These are phyloP conservation scores for Myxozyma nipponensis DNA, from an alignment of 805 yeast species.

Conservation along the genomic window DNA sequence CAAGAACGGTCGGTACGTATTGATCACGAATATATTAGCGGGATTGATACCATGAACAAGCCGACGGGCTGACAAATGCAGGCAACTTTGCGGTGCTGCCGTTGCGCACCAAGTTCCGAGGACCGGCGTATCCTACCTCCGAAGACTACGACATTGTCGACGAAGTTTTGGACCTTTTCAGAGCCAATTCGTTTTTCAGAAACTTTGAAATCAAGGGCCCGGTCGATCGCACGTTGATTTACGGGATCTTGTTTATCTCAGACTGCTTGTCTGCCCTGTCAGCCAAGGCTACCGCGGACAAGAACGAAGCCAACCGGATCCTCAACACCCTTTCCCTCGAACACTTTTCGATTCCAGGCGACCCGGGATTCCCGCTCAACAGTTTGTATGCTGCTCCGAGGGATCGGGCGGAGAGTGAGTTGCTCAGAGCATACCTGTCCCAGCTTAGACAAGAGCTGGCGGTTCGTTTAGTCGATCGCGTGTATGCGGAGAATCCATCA, in stretches of 20 bases:
- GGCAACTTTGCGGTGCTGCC: slow-evolving; percentile 82
- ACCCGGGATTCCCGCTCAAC: slow-evolving; percentile 88
- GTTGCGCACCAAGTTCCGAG: slow-evolving; percentile 75
- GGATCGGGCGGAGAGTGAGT: slow-evolving; percentile 69
- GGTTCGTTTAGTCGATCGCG: slow-evolving; percentile 66
- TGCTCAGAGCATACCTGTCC: slow-evolving; percentile 73
- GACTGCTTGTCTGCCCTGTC: slow-evolving; percentile 72
- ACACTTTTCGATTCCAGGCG: slow-evolving; percentile 89
- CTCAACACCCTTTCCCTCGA: slow-evolving; percentile 84
- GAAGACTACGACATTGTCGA: slow-evolving; percentile 84
- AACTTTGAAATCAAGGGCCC: slow-evolving; percentile 96
- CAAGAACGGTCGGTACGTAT: slow-evolving; percentile 30
- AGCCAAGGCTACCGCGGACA: slow-evolving; percentile 38
- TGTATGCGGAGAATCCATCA: slow-evolving; percentile 50
- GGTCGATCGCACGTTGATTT: slow-evolving; percentile 86
- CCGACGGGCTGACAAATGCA: slow-evolving; percentile 36
- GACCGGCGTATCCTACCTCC: slow-evolving; percentile 81
- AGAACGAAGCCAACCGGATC: slow-evolving; percentile 41
- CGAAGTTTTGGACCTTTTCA: slow-evolving; percentile 82
- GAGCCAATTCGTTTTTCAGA: slow-evolving; percentile 94
- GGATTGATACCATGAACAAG: background rate
- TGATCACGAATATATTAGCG: background rate
- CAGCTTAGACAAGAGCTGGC: slow-evolving; percentile 96
- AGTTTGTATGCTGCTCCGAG: slow-evolving; percentile 69
- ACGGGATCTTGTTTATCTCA: slow-evolving; percentile 85